Evolutionary conservation across 2,329 filamentous ascomycete species (phyloP).

Genomic region (Botrytis hyacinthi): DNA sequence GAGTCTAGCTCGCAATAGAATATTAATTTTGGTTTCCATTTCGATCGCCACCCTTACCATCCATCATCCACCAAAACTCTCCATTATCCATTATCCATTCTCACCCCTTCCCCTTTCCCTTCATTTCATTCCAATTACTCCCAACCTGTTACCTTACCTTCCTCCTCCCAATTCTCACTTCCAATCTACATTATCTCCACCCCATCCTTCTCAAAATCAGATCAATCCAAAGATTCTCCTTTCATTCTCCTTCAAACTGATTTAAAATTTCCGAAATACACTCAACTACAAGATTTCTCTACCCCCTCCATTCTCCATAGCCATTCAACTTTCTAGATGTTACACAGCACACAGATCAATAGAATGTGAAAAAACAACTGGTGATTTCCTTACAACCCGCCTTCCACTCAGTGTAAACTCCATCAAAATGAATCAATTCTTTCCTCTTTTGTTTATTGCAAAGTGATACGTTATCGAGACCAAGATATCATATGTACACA

Average conservation of each 20-base stretch:
- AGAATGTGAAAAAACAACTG: accelerated
- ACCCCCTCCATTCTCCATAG: background rate
- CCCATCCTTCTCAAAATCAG: background rate
- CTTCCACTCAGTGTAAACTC: accelerated
- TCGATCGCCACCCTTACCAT: too few relatives aligned
- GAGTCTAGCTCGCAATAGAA: too few relatives aligned
- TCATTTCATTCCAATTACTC: background rate
- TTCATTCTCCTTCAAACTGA: background rate
- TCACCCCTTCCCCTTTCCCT: background rate
- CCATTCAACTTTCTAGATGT: background rate
- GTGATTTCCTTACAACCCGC: accelerated
- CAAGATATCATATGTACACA: accelerated
- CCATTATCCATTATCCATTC: too few relatives aligned
- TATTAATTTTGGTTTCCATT: too few relatives aligned
- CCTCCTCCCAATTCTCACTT: background rate
- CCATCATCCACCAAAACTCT: too few relatives aligned
- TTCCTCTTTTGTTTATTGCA: background rate
- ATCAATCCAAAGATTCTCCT: background rate
- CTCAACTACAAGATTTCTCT: background rate
- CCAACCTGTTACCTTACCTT: background rate
- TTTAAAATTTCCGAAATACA: accelerated
- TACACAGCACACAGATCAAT: background rate
- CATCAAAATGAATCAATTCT: background rate
- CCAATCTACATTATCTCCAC: background rate
- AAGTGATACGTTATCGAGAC: background rate